Percentiles rank a stretch among this genome's conserved stretches.
phyloP scores from a whole-genome alignment of 495 filamentous ascomycete genomes.

The Mytilinidion resinicola region DNA sequence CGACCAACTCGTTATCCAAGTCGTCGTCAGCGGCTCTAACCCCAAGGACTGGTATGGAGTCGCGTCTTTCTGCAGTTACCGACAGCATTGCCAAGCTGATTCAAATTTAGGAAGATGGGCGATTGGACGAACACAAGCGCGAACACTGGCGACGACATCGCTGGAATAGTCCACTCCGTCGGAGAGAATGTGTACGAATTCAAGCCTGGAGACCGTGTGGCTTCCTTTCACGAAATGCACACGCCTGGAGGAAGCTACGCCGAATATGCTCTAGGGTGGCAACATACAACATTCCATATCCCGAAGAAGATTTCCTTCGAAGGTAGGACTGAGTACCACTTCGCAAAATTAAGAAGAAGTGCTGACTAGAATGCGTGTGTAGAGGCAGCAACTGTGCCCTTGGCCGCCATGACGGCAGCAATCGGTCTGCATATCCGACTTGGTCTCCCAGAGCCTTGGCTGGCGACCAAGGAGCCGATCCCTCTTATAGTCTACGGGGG shows the following conservation, averaged over 20 bases:
- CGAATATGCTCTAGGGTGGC: slow-evolving; percentile 62
- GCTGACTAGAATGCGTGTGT: neutral
- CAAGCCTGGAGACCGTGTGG: slow-evolving; percentile 61
- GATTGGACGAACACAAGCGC: slow-evolving; percentile 22
- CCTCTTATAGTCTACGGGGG: slow-evolving; percentile 67
- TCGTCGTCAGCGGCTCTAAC: slow-evolving; percentile 63
- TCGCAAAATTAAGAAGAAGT: neutral
- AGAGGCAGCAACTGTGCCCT: slow-evolving; percentile 65
- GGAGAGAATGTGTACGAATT: slow-evolving; percentile 58
- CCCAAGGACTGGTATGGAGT: slow-evolving; percentile 76
- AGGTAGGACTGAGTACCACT: slow-evolving; percentile 35
- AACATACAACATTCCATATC: slow-evolving; percentile 63
- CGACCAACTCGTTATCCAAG: slow-evolving; percentile 64
- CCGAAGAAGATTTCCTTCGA: slow-evolving; percentile 60
- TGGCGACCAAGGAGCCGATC: slow-evolving; percentile 30
- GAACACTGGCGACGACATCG: slow-evolving; percentile 69
- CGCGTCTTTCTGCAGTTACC: neutral
- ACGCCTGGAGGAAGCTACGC: slow-evolving; percentile 56
- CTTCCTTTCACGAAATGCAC: slow-evolving; percentile 59
- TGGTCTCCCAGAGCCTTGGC: slow-evolving; percentile 60
- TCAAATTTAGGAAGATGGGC: slow-evolving; percentile 33
- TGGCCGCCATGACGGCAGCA: slow-evolving; percentile 69
- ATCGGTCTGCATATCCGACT: slow-evolving; percentile 56
- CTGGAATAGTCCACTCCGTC: slow-evolving; percentile 58
- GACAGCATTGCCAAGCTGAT: no score